phyloP scores from a whole-genome alignment of 352 stramenopile genomes.

The Phytophthora europaea region DNA sequence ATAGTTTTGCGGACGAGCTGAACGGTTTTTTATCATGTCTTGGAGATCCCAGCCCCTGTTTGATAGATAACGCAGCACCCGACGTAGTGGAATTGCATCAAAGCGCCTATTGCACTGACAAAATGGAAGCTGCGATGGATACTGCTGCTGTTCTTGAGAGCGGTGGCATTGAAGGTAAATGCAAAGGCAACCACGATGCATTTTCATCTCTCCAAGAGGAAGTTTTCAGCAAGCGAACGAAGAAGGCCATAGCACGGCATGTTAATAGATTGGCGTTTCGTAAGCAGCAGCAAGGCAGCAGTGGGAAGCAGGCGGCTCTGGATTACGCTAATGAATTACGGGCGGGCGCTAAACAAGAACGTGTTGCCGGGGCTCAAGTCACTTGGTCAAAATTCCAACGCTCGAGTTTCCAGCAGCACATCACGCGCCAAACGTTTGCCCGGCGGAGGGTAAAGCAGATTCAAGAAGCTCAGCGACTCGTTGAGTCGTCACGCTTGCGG shows the following conservation, averaged over 20 bases:
- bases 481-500: slow-evolving; percentile 38
- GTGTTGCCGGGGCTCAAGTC: background rate
- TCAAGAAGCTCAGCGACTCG: slow-evolving; percentile 27
- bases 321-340: background rate
- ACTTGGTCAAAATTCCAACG: slow-evolving; percentile 63
- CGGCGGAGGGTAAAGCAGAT: slow-evolving; percentile 36
- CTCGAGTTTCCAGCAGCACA: slow-evolving; percentile 67
- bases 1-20: slow-evolving; percentile 38
- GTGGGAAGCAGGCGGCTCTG: background rate
- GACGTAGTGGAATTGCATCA: background rate
- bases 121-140: background rate
- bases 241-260: slow-evolving; percentile 30
- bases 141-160: background rate
- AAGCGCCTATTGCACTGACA: background rate
- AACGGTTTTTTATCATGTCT: slow-evolving; percentile 32
- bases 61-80: background rate
- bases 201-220: background rate
- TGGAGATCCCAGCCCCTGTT: background rate
- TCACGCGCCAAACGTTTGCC: slow-evolving; percentile 61
- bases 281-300: slow-evolving; percentile 8
- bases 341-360: background rate
- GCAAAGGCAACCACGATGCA: background rate
- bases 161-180: background rate
- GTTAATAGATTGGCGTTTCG: slow-evolving; percentile 21
- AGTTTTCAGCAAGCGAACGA: slow-evolving; percentile 25